Conservation (phyloP, 176 grass and related monocot genomes). For the Typha latifolia region DNA sequence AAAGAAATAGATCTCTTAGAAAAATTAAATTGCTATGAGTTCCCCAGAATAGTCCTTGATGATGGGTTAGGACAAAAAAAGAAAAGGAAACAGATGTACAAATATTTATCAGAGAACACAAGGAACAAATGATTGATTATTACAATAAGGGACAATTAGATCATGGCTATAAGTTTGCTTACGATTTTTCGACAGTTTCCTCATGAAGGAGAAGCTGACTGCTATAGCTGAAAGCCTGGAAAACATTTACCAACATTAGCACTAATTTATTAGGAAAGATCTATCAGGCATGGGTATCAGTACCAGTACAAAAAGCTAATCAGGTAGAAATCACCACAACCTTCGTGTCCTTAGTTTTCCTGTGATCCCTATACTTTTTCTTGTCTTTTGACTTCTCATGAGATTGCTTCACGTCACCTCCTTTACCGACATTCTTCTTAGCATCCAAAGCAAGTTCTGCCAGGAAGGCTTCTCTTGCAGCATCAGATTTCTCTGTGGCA, state of each 20-base stretch:
- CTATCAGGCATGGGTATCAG: not conserved
- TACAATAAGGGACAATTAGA: conserved; percentile 6
- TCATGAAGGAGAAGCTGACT: conserved; percentile 46
- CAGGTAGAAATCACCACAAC: conserved; percentile 19
- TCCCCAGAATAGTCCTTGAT: no score
- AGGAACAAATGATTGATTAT: conserved; percentile 1
- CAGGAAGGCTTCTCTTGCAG: conserved; percentile 86
- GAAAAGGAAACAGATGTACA: no score
- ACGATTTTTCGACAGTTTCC: conserved; percentile 54
- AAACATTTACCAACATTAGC: conserved; percentile 28
- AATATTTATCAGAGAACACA: not conserved
- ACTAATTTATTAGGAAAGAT: conserved; percentile 4
- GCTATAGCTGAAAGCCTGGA: conserved; percentile 46
- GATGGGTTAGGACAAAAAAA: no score
- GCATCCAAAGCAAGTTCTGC: conserved; percentile 90
- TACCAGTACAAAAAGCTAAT: not conserved
- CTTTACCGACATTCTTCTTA: conserved; percentile 59
- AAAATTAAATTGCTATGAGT: no score
- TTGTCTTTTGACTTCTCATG: conserved; percentile 81
- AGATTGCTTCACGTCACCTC: conserved; percentile 46
- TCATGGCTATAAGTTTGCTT: conserved; percentile 31
- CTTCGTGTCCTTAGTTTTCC: conserved; percentile 68
- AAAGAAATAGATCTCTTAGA: no score
- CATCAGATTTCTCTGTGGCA: conserved; percentile 87
- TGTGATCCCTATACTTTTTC: conserved; percentile 71